Base-by-base conservation (phyloP, 768 basidiomycete genomes). In the Phylloporus arenicola region DNA sequence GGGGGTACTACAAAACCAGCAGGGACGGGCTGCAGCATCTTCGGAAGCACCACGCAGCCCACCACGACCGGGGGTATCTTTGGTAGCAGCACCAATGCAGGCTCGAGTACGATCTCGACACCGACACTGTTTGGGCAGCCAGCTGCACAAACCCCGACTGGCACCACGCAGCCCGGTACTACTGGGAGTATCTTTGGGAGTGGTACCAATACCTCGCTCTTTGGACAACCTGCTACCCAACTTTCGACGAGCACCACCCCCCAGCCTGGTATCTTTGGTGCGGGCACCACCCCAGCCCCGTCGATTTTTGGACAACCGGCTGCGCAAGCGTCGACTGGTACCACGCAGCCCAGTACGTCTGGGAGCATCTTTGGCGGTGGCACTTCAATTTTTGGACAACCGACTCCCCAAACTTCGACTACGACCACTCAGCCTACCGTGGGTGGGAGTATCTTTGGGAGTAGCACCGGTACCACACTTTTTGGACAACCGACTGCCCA, bases 271-370 rank as follows among this genome's bases (percentile, higher is more conserved):
- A 46, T 50, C 24, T 61, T 62, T n/a, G 56, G 48, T 13, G 37
- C 45, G 16, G 57, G 33, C 27, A 54, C 48, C 3, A 61, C 63
- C 22, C 54, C 55, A 12, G 48, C 65, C 19, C 56, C 66, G n/a
- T 58, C 57, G 8, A 59, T 70, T 40, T 75, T 72, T 44, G 68
- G 68, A 30, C 68, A 61, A 34, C 50, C 56, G 14, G 48, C 48
- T 14, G 5, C 46, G 30, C 62, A 58, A 57, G 37, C 16, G 3
- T 43, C n/a, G n/a, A 12, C n/a, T 29, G n/a, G 20, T 29, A 46
- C 47, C 25, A 43, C 60, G 9, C 57, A 62, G 35, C 52, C 54
- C 19, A 20, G 48, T 31, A 34, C 54, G 25, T 43, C 51, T 10
- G 52, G 61, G 30, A 17, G 34, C 34, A 52, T 48, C 24, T 61